Percentiles rank a stretch among this genome's conserved stretches.
These are phyloP conservation scores for Lentinula detonsa DNA, from an alignment of 768 basidiomycete genomes.

Conservation along the genomic window DNA sequence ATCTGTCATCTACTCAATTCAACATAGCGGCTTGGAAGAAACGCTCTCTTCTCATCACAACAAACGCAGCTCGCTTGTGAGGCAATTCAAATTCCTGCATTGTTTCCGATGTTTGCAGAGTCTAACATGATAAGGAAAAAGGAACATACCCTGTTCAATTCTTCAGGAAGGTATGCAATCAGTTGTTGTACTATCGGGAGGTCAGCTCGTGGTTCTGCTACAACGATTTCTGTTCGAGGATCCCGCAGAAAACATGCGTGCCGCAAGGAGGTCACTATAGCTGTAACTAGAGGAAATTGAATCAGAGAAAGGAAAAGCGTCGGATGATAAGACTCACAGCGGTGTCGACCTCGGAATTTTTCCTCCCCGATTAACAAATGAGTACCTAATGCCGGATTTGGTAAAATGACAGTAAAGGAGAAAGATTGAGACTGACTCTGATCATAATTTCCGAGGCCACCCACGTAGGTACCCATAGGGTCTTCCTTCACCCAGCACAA, in stretches of 20 bases:
- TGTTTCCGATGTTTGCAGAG: not conserved
- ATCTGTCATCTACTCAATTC: not conserved
- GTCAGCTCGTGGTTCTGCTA: constrained; percentile 34
- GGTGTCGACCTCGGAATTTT: constrained; percentile 34
- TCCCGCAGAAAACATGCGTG: constrained; percentile 41
- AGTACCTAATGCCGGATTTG: constrained; percentile 23
- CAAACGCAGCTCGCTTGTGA: constrained; percentile 7
- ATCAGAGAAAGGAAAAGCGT: not conserved
- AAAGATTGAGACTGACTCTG: constrained; percentile 12
- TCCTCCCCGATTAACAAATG: constrained; percentile 43
- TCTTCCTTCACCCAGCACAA: constrained; percentile 41
- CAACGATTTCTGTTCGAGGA: constrained; percentile 30
- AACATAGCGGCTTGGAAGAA: constrained; percentile 11
- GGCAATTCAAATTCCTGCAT: constrained; percentile 9
- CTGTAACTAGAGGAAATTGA: constrained; percentile 15
- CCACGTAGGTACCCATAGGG: constrained; percentile 18
- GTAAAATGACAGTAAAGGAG: constrained; percentile 16
- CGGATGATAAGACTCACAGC: constrained; percentile 25
- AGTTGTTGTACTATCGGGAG: constrained; percentile 8
- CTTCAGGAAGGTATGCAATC: constrained; percentile 9
- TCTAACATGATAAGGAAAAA: not conserved
- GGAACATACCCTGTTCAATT: constrained; percentile 7
- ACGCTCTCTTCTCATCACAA: constrained; percentile 6
- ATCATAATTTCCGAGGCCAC: constrained; percentile 9
- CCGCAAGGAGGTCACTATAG: constrained; percentile 28